Conservation (phyloP, 345 rosid species). For the Leavenworthia alabamica region DNA sequence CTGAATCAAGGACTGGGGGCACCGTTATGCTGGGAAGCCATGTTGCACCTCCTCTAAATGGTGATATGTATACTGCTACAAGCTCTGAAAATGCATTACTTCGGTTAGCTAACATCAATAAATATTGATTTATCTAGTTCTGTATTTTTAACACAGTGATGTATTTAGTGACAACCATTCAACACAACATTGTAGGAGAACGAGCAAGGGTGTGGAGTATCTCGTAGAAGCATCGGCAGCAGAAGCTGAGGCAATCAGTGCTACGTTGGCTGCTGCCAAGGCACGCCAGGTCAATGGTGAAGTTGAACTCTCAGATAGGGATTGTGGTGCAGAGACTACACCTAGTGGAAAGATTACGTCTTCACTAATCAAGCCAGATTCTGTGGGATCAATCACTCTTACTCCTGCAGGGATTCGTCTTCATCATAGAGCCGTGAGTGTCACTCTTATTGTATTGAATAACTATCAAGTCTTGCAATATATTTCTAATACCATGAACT, state of each 20-base stretch:
- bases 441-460: neutral
- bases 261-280: slow-evolving; percentile 87
- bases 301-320: slow-evolving; percentile 75
- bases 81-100: slow-evolving; percentile 79
- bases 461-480: neutral
- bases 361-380: slow-evolving; percentile 56
- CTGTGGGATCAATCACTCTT: slow-evolving; percentile 46
- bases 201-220: slow-evolving; percentile 74
- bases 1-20: slow-evolving; percentile 60
- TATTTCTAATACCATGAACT: slow-evolving; percentile 9
- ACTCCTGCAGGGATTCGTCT: slow-evolving; percentile 67
- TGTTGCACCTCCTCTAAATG: slow-evolving; percentile 80
- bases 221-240: slow-evolving; percentile 91
- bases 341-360: slow-evolving; percentile 67
- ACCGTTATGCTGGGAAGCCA: slow-evolving; percentile 76
- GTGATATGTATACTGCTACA: slow-evolving; percentile 78
- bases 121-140: neutral
- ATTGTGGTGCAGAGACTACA: slow-evolving; percentile 73
- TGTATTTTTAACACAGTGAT: neutral
- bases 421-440: slow-evolving; percentile 85
- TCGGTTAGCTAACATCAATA: slow-evolving; percentile 40
- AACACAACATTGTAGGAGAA: slow-evolving; percentile 46
- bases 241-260: slow-evolving; percentile 91
- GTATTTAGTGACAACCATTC: slow-evolving; percentile 9
- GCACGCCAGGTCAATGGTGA: slow-evolving; percentile 86